Percentiles rank a stretch among this genome's conserved stretches.
These are phyloP conservation scores for Fusarium euwallaceae DNA, from an alignment of 2,329 filamentous ascomycete genomes.

Conservation along the genomic window DNA sequence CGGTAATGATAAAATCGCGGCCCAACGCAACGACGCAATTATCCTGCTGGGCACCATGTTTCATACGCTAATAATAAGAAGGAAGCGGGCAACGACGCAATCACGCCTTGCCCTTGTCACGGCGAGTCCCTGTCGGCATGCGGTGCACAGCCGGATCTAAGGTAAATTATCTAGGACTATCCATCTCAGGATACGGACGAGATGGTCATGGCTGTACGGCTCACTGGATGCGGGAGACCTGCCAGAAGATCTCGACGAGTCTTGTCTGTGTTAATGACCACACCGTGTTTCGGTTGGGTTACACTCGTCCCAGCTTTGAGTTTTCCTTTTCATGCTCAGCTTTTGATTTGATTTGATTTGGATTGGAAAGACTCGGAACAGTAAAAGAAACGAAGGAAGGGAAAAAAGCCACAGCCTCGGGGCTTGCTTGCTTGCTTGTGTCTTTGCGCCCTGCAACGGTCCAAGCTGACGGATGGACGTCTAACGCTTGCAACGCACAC, in stretches of 20 bases:
- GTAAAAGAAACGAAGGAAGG: not conserved
- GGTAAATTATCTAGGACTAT: slow-evolving; percentile 42
- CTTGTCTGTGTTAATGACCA: not conserved
- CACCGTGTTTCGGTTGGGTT: slow-evolving; percentile 15
- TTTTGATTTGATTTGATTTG: slow-evolving; percentile 11
- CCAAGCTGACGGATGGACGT: slow-evolving; percentile 25
- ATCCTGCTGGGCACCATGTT: slow-evolving; percentile 45
- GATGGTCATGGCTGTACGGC: not conserved
- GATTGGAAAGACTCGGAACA: slow-evolving; percentile 11
- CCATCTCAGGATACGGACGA: slow-evolving; percentile 36
- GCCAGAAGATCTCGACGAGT: slow-evolving; percentile 14
- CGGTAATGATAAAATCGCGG: slow-evolving; percentile 45
- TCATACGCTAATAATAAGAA: slow-evolving; percentile 46
- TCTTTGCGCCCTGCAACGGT: slow-evolving; percentile 3
- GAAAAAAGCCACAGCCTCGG: slow-evolving; percentile 10
- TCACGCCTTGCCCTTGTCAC: slow-evolving; percentile 36
- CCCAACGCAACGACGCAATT: slow-evolving; percentile 44
- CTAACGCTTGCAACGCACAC: slow-evolving; percentile 33
- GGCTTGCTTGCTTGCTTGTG: slow-evolving; percentile 6
- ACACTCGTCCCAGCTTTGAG: slow-evolving; percentile 6
- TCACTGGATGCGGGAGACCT: slow-evolving; percentile 8
- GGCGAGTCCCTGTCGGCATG: slow-evolving; percentile 41
- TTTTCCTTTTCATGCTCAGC: slow-evolving; percentile 14
- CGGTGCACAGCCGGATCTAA: slow-evolving; percentile 40
- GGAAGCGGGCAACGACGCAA: slow-evolving; percentile 28